phyloP scores from a whole-genome alignment of 257 asterid genomes.

The Misopates orontium region DNA sequence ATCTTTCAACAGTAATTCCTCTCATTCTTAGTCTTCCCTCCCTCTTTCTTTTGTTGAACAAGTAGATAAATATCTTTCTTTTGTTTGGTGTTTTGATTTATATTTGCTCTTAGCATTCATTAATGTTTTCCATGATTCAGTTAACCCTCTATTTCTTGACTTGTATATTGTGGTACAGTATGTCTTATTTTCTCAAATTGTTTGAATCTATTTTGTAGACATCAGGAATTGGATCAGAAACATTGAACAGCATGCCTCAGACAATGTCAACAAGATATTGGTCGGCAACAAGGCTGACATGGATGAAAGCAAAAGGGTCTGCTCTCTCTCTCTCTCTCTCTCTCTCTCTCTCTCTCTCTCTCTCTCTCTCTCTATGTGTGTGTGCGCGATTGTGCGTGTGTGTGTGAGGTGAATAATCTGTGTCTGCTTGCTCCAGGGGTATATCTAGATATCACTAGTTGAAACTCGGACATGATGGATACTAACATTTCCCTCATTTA shows the following conservation, averaged over 20 bases:
- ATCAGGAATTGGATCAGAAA: conserved; percentile 76
- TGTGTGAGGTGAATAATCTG: not conserved
- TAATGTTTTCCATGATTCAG: conserved; percentile 6
- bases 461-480: conserved; percentile 9
- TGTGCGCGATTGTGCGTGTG: not conserved
- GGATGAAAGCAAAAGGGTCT: conserved; percentile 80
- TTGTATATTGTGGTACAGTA: not conserved
- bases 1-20: conserved; percentile 60
- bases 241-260: conserved; percentile 76
- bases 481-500: conserved; percentile 3
- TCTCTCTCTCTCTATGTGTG: not conserved
- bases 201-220: conserved; percentile 37
- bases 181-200: conserved; percentile 26
- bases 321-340: conserved; percentile 23
- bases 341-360: conserved; percentile 25
- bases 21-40: conserved; percentile 19
- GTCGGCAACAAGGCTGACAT: conserved; percentile 79
- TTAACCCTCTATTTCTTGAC: not conserved
- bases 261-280: conserved; percentile 67
- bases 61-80: not conserved
- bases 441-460: not conserved
- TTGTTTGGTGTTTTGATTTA: conserved; percentile 20
- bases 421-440: not conserved
- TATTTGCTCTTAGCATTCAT: not conserved
- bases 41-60: no score